Conservation (phyloP, 83 land plant genomes). For the Picea mariana region DNA sequence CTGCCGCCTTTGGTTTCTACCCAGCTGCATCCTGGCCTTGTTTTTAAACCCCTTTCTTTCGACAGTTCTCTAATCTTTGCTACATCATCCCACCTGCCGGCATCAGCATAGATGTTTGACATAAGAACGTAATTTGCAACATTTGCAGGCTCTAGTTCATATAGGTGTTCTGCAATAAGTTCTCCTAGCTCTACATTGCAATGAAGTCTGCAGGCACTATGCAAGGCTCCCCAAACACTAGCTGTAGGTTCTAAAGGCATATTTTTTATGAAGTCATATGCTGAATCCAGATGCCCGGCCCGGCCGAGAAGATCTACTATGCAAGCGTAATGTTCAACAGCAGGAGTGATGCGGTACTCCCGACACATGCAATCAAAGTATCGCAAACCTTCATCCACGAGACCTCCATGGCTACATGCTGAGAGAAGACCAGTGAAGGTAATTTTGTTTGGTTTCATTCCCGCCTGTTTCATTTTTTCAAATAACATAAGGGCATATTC, state of each 20-base stretch:
- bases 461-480: neutral
- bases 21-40: constrained; percentile 12
- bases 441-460: constrained; percentile 4
- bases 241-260: constrained; percentile 5
- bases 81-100: constrained; percentile 12
- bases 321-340: constrained; percentile 6
- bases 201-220: constrained; percentile 8
- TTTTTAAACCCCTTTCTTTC: constrained; percentile 6
- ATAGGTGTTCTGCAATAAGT: neutral
- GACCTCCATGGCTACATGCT: constrained; percentile 26
- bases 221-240: constrained; percentile 14
- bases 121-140: constrained; percentile 7
- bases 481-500: neutral
- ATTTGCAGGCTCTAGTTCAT: neutral
- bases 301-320: constrained; percentile 11
- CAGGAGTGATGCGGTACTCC: constrained; percentile 2
- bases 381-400: neutral
- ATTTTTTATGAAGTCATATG: constrained; percentile 5
- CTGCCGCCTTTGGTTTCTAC: neutral
- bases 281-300: constrained; percentile 9
- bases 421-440: neutral
- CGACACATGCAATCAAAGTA: neutral
- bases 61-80: neutral
- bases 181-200: constrained; percentile 1
- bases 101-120: constrained; percentile 14